These are phyloP conservation scores for Fusarium denticulatum DNA, from an alignment of 2,329 filamentous ascomycete genomes.

Conservation along the genomic window DNA sequence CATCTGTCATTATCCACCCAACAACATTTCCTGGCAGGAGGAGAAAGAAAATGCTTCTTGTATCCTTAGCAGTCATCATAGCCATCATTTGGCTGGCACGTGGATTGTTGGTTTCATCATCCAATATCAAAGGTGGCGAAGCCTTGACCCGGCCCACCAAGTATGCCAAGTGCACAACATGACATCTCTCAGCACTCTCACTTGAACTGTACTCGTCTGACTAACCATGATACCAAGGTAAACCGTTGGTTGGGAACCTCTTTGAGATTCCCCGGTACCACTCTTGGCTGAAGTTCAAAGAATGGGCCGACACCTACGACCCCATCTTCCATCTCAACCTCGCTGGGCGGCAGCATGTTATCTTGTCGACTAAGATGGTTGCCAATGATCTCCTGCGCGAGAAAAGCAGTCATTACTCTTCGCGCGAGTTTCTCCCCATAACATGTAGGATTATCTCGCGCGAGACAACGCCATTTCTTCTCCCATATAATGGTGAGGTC, in stretches of 20 bases:
- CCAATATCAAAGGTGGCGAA: neutral
- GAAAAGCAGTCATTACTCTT: neutral
- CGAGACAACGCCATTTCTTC: neutral
- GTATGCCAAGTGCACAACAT: neutral
- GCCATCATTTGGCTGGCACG: neutral
- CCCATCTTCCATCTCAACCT: neutral
- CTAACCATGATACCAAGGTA: neutral
- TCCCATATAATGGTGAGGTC: neutral
- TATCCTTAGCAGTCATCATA: neutral
- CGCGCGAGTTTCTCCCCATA: neutral
- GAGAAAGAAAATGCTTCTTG: neutral
- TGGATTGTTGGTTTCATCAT: neutral
- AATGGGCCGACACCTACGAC: neutral
- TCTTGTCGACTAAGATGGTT: neutral
- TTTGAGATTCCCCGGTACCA: neutral
- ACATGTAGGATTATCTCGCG: neutral
- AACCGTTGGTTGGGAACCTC: neutral
- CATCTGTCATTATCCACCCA: neutral
- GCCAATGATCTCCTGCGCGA: neutral
- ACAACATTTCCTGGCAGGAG: neutral
- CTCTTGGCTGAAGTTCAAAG: neutral
- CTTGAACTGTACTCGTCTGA: no score
- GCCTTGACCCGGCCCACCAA: neutral
- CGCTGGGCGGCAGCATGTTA: neutral
- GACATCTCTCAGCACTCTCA: neutral